These are phyloP conservation scores for Mollisiaceae sp. DNA, from an alignment of 2,329 filamentous ascomycete genomes.

Conservation along the genomic window DNA sequence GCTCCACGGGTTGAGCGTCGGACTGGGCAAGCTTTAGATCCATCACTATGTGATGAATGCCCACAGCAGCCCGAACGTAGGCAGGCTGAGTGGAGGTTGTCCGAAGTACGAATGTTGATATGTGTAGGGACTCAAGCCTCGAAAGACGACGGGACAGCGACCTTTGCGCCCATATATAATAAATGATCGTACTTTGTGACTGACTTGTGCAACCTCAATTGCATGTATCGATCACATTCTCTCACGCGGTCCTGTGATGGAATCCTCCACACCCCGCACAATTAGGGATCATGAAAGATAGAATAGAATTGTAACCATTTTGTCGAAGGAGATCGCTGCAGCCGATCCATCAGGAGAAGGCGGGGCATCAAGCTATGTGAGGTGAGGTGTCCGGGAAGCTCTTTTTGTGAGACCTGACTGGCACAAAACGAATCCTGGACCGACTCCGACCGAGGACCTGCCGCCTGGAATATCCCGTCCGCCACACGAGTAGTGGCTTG, in stretches of 20 bases:
- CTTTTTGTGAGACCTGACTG: not conserved
- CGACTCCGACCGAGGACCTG: not conserved
- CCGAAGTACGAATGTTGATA: not conserved
- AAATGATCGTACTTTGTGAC: not conserved
- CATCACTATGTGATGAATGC: not conserved
- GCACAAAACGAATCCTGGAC: not conserved
- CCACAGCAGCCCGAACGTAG: not conserved
- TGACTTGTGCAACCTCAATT: slow-evolving; percentile 3
- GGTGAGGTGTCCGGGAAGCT: not conserved
- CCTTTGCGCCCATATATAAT: not conserved
- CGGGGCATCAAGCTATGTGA: not conserved
- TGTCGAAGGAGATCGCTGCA: not conserved
- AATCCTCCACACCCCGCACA: slow-evolving; percentile 9
- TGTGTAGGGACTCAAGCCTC: not conserved
- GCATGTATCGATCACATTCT: not conserved
- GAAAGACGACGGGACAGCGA: slow-evolving; percentile 1
- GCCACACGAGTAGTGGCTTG: slow-evolving; percentile 5
- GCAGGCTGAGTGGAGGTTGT: not conserved
- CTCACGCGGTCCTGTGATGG: not conserved
- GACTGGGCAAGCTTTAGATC: not conserved
- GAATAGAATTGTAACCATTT: not conserved
- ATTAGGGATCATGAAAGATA: not conserved
- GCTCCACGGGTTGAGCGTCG: not conserved
- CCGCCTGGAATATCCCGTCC: not conserved
- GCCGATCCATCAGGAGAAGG: not conserved